Conservation (phyloP, 1,139 yeast species). For the Kurtzmaniella natalensis region DNA sequence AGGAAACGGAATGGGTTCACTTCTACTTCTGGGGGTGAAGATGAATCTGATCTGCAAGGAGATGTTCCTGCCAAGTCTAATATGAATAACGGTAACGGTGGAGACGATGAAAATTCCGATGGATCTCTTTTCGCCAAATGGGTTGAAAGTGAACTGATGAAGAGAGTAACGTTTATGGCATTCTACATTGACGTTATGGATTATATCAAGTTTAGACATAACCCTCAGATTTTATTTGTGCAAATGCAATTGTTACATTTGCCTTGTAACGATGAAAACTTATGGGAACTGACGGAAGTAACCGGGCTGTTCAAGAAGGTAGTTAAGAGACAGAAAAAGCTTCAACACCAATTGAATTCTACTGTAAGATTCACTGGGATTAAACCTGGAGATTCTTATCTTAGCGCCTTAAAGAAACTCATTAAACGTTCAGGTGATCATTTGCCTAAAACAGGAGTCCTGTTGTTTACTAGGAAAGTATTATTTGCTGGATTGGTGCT, state of each 20-base stretch:
- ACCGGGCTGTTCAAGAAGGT: constrained; percentile 38
- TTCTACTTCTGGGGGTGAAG: constrained; percentile 31
- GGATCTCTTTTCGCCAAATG: constrained; percentile 43
- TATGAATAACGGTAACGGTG: constrained; percentile 18
- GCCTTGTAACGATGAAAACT: constrained; percentile 69
- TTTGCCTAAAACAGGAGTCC: constrained; percentile 14
- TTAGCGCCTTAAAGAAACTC: constrained; percentile 31
- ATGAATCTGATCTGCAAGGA: constrained; percentile 19
- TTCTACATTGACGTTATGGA: constrained; percentile 77
- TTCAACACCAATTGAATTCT: constrained; percentile 16
- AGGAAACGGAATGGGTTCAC: constrained; percentile 16
- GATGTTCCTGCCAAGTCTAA: constrained; percentile 4
- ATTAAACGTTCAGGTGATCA: constrained; percentile 19
- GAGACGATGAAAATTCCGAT: constrained; percentile 15
- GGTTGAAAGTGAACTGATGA: constrained; percentile 76
- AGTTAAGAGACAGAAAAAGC: constrained; percentile 34
- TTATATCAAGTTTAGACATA: constrained; percentile 77
- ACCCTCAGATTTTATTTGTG: constrained; percentile 61
- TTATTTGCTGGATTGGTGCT: constrained; percentile 68
- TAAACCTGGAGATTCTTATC: constrained; percentile 28
- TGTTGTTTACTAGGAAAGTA: constrained; percentile 56
- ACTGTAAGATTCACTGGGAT: constrained; percentile 8
- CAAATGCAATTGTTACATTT: constrained; percentile 64
- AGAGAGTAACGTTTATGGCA: constrained; percentile 74
- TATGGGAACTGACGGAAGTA: constrained; percentile 59